Conservation (phyloP, 192 early-diverging fungal species). For the Haplosporangium gracile region DNA sequence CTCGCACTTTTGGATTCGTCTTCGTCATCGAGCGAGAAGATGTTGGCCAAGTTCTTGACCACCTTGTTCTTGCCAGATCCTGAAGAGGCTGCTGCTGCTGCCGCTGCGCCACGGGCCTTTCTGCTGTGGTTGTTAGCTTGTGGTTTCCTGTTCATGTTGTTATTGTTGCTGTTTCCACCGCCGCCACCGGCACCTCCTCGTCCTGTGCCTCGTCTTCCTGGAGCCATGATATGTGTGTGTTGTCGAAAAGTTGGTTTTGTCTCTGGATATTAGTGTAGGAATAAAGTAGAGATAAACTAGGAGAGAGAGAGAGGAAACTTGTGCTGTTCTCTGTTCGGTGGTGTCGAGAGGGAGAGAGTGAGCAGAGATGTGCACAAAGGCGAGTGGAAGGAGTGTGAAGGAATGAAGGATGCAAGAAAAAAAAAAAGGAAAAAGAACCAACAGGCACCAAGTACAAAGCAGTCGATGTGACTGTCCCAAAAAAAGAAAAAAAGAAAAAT, state of each 20-base stretch:
- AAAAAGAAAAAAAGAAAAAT: slow-evolving; percentile 14
- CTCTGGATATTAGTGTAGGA: neutral
- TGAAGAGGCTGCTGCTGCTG: slow-evolving; percentile 21
- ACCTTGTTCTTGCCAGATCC: slow-evolving; percentile 9
- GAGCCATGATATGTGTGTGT: slow-evolving; percentile 33
- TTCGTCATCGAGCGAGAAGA: slow-evolving; percentile 57
- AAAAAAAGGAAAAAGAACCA: neutral
- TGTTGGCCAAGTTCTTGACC: slow-evolving; percentile 44
- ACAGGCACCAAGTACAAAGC: neutral
- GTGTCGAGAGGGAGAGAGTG: neutral
- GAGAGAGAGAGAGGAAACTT: neutral
- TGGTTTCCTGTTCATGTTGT: slow-evolving; percentile 21
- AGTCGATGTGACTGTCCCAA: neutral
- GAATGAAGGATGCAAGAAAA: neutral
- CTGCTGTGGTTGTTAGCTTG: slow-evolving; percentile 48
- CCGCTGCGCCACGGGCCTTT: slow-evolving; percentile 33
- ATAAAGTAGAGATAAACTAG: neutral
- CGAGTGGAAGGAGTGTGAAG: neutral
- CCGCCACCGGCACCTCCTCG: slow-evolving; percentile 16
- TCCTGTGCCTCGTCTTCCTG: slow-evolving; percentile 43
- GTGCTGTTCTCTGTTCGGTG: slow-evolving; percentile 4
- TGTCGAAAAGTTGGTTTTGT: neutral
- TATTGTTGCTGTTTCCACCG: slow-evolving; percentile 2
- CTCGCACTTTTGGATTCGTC: slow-evolving; percentile 54
- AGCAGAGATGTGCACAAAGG: neutral